A percentile compares a stretch with the other conserved stretches of the same genome.
These are phyloP conservation scores for Posidonia oceanica DNA, from an alignment of 116 monocot species.

Conservation along the genomic window DNA sequence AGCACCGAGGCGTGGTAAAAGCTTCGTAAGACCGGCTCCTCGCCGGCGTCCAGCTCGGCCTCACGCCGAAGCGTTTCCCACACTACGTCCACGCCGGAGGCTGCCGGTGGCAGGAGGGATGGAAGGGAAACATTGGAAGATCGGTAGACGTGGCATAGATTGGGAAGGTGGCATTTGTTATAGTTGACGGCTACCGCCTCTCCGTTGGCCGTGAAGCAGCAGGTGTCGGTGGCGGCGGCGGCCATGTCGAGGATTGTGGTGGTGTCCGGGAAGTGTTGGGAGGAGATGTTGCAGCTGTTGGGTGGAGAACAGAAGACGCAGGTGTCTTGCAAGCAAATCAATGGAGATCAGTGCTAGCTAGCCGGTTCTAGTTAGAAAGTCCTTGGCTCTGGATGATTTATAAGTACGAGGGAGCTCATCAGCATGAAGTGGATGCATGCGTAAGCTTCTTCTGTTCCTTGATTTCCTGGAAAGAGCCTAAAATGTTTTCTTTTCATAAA, in stretches of 20 bases:
- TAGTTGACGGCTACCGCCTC: neutral
- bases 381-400: no score
- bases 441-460: no score
- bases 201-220: neutral
- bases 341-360: no score
- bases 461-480: no score
- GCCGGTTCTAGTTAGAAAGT: no score
- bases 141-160: neutral
- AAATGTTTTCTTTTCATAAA: no score
- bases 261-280: no score
- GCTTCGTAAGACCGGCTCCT: slow-evolving; percentile 37
- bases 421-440: no score
- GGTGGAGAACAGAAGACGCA: no score
- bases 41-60: slow-evolving; percentile 28
- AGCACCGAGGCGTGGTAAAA: slow-evolving; percentile 37
- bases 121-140: neutral
- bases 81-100: slow-evolving; percentile 17
- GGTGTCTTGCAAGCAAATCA: no score
- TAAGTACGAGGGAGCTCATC: no score
- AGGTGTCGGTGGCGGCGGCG: neutral
- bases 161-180: neutral
- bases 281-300: no score
- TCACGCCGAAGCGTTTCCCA: slow-evolving; percentile 36
- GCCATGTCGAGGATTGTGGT: neutral
- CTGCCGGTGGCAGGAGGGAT: neutral